Base-by-base conservation (phyloP, 352 stramenopile genomes). In the Peronospora belbahrii region DNA sequence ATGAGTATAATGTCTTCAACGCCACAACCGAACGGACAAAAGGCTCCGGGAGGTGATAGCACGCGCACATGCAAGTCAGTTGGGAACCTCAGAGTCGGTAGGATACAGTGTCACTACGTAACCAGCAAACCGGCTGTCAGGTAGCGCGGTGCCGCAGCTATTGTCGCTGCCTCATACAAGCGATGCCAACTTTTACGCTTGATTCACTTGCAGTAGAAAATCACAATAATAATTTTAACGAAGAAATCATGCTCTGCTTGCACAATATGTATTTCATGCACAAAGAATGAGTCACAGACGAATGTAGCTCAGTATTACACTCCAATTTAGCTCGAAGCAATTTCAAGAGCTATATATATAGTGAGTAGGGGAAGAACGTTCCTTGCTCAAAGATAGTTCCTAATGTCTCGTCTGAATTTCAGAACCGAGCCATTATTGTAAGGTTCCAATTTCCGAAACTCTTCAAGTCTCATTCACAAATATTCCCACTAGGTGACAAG, bases 381-480 rank as follows among this genome's bases (percentile, higher is more conserved):
- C 42, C 40, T 47, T 51, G 34, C 44, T 40, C 33, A 38, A 48
- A 43, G 52, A 61, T 44, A n/a, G 45, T 61, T 61, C n/a, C 52
- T 45, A 17, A 20, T 32, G 27, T 3, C 37, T 33, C 45, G 38
- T 53, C 37, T 54, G 55, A 15, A 3, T 18, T 3, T 1, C 41
- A 52, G 38, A 51, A 23, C 22, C 39, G 35, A 32, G 20, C 17
- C 42, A 34, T 25, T 23, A 34, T 35, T 11, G 25, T 7, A 3
- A 49, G 32, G 22, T 49, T 47, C 37, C 37, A 54, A 45, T 56
- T 35, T 30, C 24, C 2, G 46, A 48, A 55, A 32, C 24, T 22
- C 25, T 3, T 9, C 22, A 4, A 27, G 38, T 50, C 56, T 67
- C 59, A 67, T 60, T 67, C 59, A 18, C 45, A 56, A 41, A 67